Conservation (phyloP, 768 basidiomycete species). For the Naganishia vaughanmartiniae region DNA sequence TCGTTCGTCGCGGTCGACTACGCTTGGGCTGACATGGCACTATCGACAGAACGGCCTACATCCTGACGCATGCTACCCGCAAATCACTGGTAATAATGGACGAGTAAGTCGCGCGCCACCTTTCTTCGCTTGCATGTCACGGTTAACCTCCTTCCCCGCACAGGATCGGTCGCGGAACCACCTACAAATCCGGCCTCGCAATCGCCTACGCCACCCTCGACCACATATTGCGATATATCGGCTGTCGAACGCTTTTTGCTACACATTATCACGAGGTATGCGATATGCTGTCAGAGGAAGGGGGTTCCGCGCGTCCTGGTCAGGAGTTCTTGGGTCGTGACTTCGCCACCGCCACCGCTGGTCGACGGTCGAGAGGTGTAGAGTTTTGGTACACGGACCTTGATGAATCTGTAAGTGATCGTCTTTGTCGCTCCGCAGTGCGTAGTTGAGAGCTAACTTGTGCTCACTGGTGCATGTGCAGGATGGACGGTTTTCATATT, state of each 20-base stretch:
- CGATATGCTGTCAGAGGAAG: conserved; percentile 64
- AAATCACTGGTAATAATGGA: conserved; percentile 97
- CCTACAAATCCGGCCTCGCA: conserved; percentile 83
- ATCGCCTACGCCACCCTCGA: conserved; percentile 89
- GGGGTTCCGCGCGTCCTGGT: conserved; percentile 52
- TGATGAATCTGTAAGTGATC: conserved; percentile 66
- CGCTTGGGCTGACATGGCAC: background rate
- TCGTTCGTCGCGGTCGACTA: conserved; percentile 4
- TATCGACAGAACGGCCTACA: conserved; percentile 73
- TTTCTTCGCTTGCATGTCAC: background rate
- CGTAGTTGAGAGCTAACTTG: background rate
- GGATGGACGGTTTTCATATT: conserved; percentile 78
- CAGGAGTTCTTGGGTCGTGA: conserved; percentile 34
- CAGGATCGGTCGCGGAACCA: conserved; percentile 87
- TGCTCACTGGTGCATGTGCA: conserved; percentile 44
- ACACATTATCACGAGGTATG: conserved; percentile 98
- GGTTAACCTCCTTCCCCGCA: background rate
- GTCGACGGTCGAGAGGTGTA: conserved; percentile 58
- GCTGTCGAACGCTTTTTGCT: conserved; percentile 87
- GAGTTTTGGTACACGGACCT: conserved; percentile 88
- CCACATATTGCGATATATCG: conserved; percentile 67
- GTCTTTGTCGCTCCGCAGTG: background rate
- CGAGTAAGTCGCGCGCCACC: conserved; percentile 55
- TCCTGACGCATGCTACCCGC: conserved; percentile 76
- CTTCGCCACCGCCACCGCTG: conserved; percentile 39